A percentile compares a stretch with the other conserved stretches of the same genome.
These are phyloP conservation scores for Sporothrix protearum DNA, from an alignment of 2,329 filamentous ascomycete genomes.

Conservation along the genomic window DNA sequence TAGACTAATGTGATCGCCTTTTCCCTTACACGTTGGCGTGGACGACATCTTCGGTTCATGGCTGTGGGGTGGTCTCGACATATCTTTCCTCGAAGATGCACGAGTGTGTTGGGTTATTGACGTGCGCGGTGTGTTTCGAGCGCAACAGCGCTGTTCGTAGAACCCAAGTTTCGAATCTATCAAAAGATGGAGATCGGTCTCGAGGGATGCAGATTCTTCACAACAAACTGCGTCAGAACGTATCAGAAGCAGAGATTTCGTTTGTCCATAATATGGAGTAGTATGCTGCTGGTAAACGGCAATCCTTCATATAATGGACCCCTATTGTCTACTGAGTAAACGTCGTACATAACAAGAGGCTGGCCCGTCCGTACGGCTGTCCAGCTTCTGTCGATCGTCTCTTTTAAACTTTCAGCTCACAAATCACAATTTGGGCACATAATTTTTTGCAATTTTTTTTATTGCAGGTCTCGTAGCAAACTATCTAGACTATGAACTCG, in stretches of 20 bases:
- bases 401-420: neutral
- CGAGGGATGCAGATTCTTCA: neutral
- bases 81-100: conserved; percentile 23
- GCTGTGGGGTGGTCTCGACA: conserved; percentile 54
- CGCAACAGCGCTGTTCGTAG: neutral
- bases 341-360: neutral
- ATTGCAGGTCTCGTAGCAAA: neutral
- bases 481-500: neutral
- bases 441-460: neutral
- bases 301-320: neutral
- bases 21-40: conserved; percentile 45
- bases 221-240: neutral
- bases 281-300: neutral
- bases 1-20: conserved; percentile 45
- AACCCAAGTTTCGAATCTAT: neutral
- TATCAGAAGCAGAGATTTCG: neutral
- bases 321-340: neutral
- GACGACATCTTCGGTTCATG: conserved; percentile 43
- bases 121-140: neutral
- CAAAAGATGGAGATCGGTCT: neutral
- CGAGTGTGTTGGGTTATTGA: too few relatives aligned
- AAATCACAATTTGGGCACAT: neutral
- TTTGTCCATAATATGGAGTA: neutral
- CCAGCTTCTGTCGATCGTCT: neutral
- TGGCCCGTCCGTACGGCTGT: neutral